Conservation (phyloP, 2,329 filamentous ascomycete species). For the Hypoxylon sp. region DNA sequence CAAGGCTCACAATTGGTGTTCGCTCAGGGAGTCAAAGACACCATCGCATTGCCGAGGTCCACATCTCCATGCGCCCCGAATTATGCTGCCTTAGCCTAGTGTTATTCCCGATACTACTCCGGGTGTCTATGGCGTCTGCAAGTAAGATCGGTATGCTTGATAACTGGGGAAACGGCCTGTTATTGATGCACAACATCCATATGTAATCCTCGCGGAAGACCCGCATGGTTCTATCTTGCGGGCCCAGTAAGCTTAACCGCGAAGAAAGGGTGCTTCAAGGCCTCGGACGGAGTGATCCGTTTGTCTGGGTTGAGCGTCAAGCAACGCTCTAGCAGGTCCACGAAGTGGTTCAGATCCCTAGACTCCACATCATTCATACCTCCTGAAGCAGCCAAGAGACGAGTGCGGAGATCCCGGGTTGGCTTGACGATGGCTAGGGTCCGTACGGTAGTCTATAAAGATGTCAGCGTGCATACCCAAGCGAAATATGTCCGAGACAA, state of each 20-base stretch:
- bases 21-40: neutral
- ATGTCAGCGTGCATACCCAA: conserved; percentile 28
- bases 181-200: conserved; percentile 5
- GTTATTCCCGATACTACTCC: conserved; percentile 14
- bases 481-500: conserved; percentile 7
- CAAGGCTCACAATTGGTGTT: neutral
- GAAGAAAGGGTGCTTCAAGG: conserved; percentile 91
- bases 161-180: neutral
- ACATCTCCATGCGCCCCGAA: neutral
- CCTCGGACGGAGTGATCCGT: conserved; percentile 87
- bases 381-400: conserved; percentile 80
- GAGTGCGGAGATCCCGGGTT: conserved; percentile 83
- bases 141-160: neutral
- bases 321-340: conserved; percentile 90
- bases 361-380: conserved; percentile 81
- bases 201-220: conserved; percentile 16
- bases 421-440: conserved; percentile 81
- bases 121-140: neutral
- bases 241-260: conserved; percentile 57
- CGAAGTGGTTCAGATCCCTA: conserved; percentile 85
- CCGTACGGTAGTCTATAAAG: conserved; percentile 73
- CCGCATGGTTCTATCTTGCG: conserved; percentile 44
- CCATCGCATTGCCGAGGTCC: conserved; percentile 8
- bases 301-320: conserved; percentile 93
- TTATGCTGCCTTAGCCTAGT: conserved; percentile 8